These are phyloP conservation scores for Tephrocybe sp. DNA, from an alignment of 768 basidiomycete genomes.

Conservation along the genomic window DNA sequence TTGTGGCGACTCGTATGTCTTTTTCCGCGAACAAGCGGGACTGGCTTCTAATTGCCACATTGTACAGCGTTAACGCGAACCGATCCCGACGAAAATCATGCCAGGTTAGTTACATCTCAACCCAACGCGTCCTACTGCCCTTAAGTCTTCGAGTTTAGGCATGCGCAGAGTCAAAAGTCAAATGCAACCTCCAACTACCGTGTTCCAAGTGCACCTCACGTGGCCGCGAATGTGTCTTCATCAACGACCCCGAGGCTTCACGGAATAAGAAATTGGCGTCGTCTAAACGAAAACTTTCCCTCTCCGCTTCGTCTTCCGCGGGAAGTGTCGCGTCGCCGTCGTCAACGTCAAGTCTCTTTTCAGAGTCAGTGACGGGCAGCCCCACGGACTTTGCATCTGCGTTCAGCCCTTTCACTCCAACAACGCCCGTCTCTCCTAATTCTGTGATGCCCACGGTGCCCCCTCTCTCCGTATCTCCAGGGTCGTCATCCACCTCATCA, in stretches of 20 bases:
- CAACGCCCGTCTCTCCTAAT: conserved; percentile 15
- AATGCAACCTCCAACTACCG: conserved; percentile 67
- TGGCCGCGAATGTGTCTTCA: conserved; percentile 65
- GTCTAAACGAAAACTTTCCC: conserved; percentile 25
- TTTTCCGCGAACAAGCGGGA: background rate
- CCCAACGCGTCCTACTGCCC: background rate
- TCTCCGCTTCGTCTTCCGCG: conserved; percentile 31
- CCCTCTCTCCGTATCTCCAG: conserved; percentile 27
- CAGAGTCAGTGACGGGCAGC: conserved; percentile 14
- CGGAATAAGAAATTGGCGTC: conserved; percentile 37
- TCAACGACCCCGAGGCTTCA: conserved; percentile 46
- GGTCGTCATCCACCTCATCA: conserved; percentile 33
- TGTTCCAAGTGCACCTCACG: conserved; percentile 66
- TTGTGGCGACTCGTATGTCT: conserved; percentile 66
- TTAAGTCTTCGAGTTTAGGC: conserved; percentile 31
- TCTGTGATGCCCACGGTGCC: conserved; percentile 12
- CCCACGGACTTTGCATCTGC: conserved; percentile 12
- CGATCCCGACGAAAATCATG: conserved; percentile 70
- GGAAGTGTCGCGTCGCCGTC: conserved; percentile 22
- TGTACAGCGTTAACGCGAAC: conserved; percentile 40
- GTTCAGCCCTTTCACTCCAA: conserved; percentile 9
- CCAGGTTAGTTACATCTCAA: conserved; percentile 31
- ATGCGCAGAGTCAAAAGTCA: conserved; percentile 76
- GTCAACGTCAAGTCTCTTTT: conserved; percentile 7
- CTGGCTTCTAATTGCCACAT: conserved; percentile 1